A percentile compares a stretch with the other conserved stretches of the same genome.
These are phyloP conservation scores for Alternaria burnsii DNA, from an alignment of 2,329 filamentous ascomycete species.

Conservation along the genomic window DNA sequence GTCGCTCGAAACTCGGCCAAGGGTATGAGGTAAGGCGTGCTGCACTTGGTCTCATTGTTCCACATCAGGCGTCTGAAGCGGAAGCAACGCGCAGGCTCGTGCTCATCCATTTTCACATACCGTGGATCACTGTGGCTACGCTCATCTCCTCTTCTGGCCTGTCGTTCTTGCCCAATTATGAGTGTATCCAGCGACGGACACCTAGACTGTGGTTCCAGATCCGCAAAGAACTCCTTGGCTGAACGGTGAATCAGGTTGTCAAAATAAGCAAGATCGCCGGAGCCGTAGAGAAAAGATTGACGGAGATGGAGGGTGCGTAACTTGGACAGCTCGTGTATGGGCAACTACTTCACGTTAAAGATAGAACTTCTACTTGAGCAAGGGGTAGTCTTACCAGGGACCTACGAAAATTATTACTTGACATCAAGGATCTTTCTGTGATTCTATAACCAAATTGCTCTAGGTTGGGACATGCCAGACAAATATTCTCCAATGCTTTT, in stretches of 20 bases:
- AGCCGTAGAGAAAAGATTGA: not conserved
- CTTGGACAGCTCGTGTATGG: not conserved
- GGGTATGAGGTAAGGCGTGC: not conserved
- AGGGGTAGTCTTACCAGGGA: not conserved
- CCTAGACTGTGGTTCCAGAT: not conserved
- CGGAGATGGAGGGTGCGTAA: slow-evolving; percentile 1
- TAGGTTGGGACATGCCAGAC: not conserved
- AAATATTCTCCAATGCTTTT: not conserved
- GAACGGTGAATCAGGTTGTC: not conserved
- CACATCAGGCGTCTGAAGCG: not conserved
- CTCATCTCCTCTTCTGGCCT: not conserved
- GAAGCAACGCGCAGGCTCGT: not conserved
- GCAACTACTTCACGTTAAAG: not conserved
- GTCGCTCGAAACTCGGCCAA: not conserved
- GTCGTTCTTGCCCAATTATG: not conserved
- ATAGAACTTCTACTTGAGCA: not conserved
- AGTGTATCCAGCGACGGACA: not conserved
- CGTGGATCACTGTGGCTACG: not conserved
- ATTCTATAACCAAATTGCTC: not conserved
- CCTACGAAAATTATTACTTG: not conserved
- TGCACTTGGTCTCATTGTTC: not conserved
- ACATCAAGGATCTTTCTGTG: not conserved
- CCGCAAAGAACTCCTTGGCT: not conserved
- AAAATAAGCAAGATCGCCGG: not conserved
- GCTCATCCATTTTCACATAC: not conserved